phyloP scores from a whole-genome alignment of 306 rosid species.

The Carpinus viminea region DNA sequence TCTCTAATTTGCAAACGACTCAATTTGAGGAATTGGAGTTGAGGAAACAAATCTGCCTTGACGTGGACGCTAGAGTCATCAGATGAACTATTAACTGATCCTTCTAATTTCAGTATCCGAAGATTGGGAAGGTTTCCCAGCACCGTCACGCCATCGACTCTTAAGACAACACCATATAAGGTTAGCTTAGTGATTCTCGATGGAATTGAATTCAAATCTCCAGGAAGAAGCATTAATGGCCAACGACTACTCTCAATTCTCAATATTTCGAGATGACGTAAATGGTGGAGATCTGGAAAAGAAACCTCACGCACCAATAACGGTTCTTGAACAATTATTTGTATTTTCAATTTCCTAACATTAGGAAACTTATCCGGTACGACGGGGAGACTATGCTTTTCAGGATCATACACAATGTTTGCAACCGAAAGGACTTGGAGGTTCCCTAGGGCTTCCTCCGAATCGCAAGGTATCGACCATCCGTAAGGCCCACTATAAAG shows the following conservation, averaged over 20 bases:
- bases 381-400: neutral
- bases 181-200: neutral
- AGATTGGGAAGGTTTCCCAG: neutral
- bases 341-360: neutral
- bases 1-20: rapidly evolving
- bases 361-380: neutral
- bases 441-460: neutral
- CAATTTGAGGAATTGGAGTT: neutral
- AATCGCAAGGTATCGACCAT: no score
- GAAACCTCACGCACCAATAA: no score
- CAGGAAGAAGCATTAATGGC: neutral
- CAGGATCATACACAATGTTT: neutral
- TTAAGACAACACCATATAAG: neutral
- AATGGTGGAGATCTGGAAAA: neutral
- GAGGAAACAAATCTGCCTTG: neutral
- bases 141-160: neutral
- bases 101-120: neutral
- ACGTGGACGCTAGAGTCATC: no score
- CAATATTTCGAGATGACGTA: neutral
- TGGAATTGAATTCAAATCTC: neutral
- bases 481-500: neutral
- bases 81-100: no score
- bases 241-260: neutral
- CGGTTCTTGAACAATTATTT: no score
- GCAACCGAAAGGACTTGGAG: neutral